Evolutionary conservation across 2,329 filamentous ascomycete genomes (phyloP).

Genomic region (Lachnellula cervina): DNA sequence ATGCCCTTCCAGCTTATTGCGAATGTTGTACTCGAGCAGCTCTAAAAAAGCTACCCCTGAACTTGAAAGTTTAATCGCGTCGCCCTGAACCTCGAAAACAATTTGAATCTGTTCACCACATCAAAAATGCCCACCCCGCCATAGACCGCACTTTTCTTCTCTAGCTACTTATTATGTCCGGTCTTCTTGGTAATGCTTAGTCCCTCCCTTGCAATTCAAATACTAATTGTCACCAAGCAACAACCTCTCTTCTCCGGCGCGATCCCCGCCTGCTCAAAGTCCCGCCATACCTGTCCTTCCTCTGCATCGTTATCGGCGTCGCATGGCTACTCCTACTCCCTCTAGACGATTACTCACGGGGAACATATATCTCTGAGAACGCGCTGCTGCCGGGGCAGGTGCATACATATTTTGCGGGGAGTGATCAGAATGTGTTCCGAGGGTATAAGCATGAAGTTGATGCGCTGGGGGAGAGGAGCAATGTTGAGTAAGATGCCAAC

Average conservation of each 20-base stretch:
- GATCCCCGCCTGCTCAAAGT: slow-evolving; percentile 78
- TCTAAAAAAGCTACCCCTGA: background rate
- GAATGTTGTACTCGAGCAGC: background rate
- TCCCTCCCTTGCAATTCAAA: background rate
- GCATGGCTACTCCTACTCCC: slow-evolving; percentile 88
- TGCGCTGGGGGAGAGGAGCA: slow-evolving; percentile 48
- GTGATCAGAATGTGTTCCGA: slow-evolving; percentile 89
- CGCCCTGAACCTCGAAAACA: background rate
- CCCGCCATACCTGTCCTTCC: slow-evolving; percentile 79
- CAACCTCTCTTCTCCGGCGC: slow-evolving; percentile 66
- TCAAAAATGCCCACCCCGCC: background rate
- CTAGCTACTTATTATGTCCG: slow-evolving; percentile 4
- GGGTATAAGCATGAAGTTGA: slow-evolving; percentile 84
- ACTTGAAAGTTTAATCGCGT: slow-evolving; percentile 7
- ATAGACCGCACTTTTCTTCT: background rate
- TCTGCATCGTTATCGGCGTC: slow-evolving; percentile 80
- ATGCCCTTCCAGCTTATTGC: background rate
- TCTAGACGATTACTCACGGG: slow-evolving; percentile 82
- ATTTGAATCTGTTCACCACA: background rate
- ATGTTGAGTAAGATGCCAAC: slow-evolving; percentile 43
- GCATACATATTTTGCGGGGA: slow-evolving; percentile 95
- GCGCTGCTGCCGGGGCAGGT: slow-evolving; percentile 93
- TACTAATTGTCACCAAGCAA: slow-evolving; percentile 33
- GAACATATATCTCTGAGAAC: slow-evolving; percentile 96
- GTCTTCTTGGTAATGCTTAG: slow-evolving; percentile 21